These are phyloP conservation scores for Coemansia interrupta DNA, from an alignment of 192 early-diverging fungal genomes.

Conservation along the genomic window DNA sequence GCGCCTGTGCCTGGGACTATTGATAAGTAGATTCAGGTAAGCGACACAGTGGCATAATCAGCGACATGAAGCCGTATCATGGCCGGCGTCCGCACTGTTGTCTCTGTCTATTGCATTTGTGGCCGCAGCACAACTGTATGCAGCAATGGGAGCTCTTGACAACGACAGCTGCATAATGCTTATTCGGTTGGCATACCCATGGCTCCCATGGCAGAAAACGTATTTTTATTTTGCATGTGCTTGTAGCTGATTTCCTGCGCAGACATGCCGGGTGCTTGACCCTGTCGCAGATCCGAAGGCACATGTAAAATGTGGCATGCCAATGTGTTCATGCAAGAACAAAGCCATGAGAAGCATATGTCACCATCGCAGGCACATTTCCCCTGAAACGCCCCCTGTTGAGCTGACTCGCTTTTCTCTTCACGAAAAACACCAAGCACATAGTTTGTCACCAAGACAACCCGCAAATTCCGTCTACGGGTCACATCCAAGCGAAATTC, in stretches of 20 bases:
- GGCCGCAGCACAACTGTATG: slow-evolving; percentile 58
- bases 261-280: slow-evolving; percentile 77
- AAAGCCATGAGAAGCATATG: background rate
- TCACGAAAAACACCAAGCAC: slow-evolving; percentile 72
- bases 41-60: slow-evolving; percentile 66
- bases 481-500: too few species aligned
- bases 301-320: slow-evolving; percentile 63
- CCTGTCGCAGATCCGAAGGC: slow-evolving; percentile 53
- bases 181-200: too few species aligned
- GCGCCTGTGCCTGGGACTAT: slow-evolving; percentile 53
- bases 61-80: slow-evolving; percentile 61
- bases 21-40: slow-evolving; percentile 68
- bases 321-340: slow-evolving; percentile 48
- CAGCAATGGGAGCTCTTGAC: slow-evolving; percentile 25
- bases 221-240: slow-evolving; percentile 77
- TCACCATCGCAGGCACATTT: slow-evolving; percentile 63
- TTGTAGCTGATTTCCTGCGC: slow-evolving; percentile 63
- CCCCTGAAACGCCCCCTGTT: slow-evolving; percentile 72
- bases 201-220: too few species aligned
- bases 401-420: slow-evolving; percentile 83
- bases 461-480: too few species aligned
- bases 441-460: too few species aligned
- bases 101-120: slow-evolving; percentile 66
- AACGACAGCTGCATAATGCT: slow-evolving; percentile 47
- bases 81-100: slow-evolving; percentile 62